These are phyloP conservation scores for Russula sp. DNA, from an alignment of 768 basidiomycete species.

Conservation along the genomic window DNA sequence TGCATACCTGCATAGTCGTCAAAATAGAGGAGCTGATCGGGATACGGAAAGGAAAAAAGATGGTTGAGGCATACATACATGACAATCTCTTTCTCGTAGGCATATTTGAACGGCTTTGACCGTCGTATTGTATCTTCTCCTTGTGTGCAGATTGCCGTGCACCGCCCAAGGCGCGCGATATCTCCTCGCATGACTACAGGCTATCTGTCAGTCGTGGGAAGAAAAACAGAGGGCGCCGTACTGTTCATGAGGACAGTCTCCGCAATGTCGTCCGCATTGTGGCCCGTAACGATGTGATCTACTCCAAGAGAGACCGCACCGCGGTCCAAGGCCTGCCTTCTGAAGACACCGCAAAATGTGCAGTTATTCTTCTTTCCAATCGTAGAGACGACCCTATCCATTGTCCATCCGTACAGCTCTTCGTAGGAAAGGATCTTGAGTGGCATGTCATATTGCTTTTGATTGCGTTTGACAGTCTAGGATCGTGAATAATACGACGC, in stretches of 20 bases:
- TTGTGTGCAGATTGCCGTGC: too few species aligned
- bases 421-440: constrained; percentile 94
- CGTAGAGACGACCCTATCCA: constrained; percentile 94
- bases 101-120: constrained; percentile 99
- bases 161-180: constrained; percentile 87
- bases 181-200: constrained; percentile 91
- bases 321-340: constrained; percentile 91
- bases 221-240: constrained; percentile 33
- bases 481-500: not conserved
- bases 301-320: constrained; percentile 85
- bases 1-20: constrained; percentile 63
- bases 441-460: constrained; percentile 89
- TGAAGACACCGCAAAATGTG: constrained; percentile 97
- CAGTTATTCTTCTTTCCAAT: constrained; percentile 98
- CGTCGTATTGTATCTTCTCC: constrained; percentile 93
- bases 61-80: constrained; percentile 70
- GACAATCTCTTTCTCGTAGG: constrained; percentile 99
- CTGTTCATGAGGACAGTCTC: constrained; percentile 99
- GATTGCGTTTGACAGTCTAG: constrained; percentile 95
- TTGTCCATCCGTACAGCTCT: constrained; percentile 98
- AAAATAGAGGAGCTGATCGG: not conserved
- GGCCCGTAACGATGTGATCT: constrained; percentile 97
- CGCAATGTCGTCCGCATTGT: constrained; percentile 98
- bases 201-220: not conserved
- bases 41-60: not conserved